Percentiles rank a stretch among this genome's conserved stretches.
These are phyloP conservation scores for Coprinopsis strossmayeri DNA, from an alignment of 768 basidiomycete genomes.

Conservation along the genomic window DNA sequence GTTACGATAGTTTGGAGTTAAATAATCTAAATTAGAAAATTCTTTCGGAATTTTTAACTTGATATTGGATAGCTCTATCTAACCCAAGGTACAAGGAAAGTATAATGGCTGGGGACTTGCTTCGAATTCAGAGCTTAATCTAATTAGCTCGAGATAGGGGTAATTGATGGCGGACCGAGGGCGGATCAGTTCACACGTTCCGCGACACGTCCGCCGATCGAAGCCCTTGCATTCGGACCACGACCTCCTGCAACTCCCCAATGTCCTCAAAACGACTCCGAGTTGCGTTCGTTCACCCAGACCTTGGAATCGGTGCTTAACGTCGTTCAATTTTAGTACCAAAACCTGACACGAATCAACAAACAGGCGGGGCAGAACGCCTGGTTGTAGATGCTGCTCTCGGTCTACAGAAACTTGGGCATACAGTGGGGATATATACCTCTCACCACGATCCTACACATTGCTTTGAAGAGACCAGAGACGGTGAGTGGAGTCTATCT, in stretches of 20 bases:
- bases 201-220: background rate
- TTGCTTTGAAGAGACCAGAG: slow-evolving; percentile 90
- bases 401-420: slow-evolving; percentile 78
- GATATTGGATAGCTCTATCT: too few relatives aligned
- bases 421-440: slow-evolving; percentile 85
- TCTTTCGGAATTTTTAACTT: too few relatives aligned
- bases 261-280: slow-evolving; percentile 18
- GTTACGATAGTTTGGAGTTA: too few relatives aligned
- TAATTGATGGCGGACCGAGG: too few relatives aligned
- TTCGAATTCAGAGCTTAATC: too few relatives aligned
- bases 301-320: slow-evolving; percentile 81
- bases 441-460: slow-evolving; percentile 83
- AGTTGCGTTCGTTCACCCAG: slow-evolving; percentile 89
- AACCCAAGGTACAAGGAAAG: too few relatives aligned
- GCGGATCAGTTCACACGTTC: too few relatives aligned
- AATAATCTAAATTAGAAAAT: too few relatives aligned
- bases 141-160: too few relatives aligned
- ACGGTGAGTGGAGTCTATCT: slow-evolving; percentile 50
- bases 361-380: slow-evolving; percentile 86
- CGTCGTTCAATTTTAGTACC: slow-evolving; percentile 10
- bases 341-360: slow-evolving; percentile 9
- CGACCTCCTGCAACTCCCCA: background rate
- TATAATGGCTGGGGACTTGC: too few relatives aligned
- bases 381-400: slow-evolving; percentile 93
- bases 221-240: background rate